Conservation (phyloP, 768 basidiomycete species). For the Leccinum disarticulatum region DNA sequence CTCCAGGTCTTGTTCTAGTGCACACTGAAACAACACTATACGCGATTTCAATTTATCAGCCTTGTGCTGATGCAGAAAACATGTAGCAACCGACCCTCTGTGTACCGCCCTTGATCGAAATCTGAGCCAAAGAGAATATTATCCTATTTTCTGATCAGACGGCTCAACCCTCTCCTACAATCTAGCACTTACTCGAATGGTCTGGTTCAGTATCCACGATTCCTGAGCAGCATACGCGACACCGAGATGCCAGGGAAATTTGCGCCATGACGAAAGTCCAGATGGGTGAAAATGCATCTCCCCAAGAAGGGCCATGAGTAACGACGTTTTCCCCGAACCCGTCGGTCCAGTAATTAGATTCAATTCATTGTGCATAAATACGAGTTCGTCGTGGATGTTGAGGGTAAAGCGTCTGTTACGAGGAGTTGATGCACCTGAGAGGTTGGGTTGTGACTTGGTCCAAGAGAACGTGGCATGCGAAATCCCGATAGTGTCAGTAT, state of each 20-base stretch:
- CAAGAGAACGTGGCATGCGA: conserved; percentile 10
- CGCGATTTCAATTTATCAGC: neutral
- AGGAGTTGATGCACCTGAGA: neutral
- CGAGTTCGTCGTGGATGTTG: conserved; percentile 48
- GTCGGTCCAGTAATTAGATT: conserved; percentile 63
- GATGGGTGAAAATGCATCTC: conserved; percentile 65
- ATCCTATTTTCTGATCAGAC: conserved; percentile 3
- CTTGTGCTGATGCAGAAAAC: neutral
- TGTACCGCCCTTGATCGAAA: conserved; percentile 8
- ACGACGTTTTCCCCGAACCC: conserved; percentile 60
- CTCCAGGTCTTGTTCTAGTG: conserved; percentile 42
- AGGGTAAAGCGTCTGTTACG: conserved; percentile 45
- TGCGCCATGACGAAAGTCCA: conserved; percentile 58
- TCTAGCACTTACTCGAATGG: conserved; percentile 47
- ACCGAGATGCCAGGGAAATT: conserved; percentile 63
- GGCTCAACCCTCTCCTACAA: too few relatives aligned
- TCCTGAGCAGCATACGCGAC: conserved; percentile 83
- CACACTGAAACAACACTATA: conserved; percentile 39
- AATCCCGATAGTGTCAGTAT: conserved; percentile 3
- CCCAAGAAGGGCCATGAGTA: conserved; percentile 60
- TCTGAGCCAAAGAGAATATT: conserved; percentile 12
- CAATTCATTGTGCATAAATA: conserved; percentile 50
- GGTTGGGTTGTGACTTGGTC: neutral
- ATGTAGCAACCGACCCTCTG: neutral
- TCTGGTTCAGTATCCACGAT: conserved; percentile 81